Evolutionary conservation across 2,329 filamentous ascomycete species (phyloP).

Genomic region (Daldinia sp.): DNA sequence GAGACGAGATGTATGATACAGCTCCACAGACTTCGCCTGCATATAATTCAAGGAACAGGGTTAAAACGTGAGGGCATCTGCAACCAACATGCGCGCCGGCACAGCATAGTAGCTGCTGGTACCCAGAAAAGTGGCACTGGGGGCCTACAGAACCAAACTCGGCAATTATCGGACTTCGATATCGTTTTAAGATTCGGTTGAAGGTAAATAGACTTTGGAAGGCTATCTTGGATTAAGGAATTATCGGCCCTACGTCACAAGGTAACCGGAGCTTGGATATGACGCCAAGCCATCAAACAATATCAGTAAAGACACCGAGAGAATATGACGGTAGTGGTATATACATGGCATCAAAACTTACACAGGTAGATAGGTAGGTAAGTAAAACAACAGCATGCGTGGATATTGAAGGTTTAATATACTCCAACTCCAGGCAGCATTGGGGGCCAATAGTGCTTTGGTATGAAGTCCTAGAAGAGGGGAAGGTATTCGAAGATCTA

Average conservation of each 20-base stretch:
- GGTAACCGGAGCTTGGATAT: not conserved
- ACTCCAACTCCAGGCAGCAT: not conserved
- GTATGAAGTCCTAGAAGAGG: not conserved
- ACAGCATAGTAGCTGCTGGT: not conserved
- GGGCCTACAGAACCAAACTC: not conserved
- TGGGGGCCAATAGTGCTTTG: not conserved
- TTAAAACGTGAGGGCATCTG: not conserved
- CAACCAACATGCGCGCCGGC: no score
- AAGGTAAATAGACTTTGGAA: not conserved
- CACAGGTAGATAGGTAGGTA: no score
- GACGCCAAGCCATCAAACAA: not conserved
- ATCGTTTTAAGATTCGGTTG: not conserved
- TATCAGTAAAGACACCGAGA: not conserved
- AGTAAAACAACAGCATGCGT: not conserved
- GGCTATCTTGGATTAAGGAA: not conserved
- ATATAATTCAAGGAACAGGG: not conserved
- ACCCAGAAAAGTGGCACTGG: not conserved
- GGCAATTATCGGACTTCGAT: not conserved
- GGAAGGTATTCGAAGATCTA: not conserved
- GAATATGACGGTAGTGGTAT: not conserved
- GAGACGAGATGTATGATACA: not conserved
- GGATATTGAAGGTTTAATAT: not conserved
- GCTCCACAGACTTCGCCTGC: not conserved
- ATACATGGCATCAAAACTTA: no score
- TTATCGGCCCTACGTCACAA: not conserved